Evolutionary conservation across 345 rosid genomes (phyloP), one percentile per base, ranked within the genome.

Genomic region (Eutrema japonicum): DNA sequence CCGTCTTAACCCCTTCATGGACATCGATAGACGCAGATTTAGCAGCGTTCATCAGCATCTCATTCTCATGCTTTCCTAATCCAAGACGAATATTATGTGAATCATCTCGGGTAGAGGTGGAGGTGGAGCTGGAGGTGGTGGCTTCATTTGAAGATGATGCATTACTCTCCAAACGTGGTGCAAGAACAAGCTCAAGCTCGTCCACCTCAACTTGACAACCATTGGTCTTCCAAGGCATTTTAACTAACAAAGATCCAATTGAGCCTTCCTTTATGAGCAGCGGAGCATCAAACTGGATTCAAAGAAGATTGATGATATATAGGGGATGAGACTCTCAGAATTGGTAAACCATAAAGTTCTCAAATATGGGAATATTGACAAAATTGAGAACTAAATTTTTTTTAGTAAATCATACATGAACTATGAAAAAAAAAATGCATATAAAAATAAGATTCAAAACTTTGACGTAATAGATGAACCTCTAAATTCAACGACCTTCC

Each of bases 1-100:
- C 93, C 7, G 91, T 84, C 83, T 92, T 95, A 41, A 95, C 99
- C 36, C 99, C 99, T 82, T 95, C 96, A 72, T 95, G 99, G 70
- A 95, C 88, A 87, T 88, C 89, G 50, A 70, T 72, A 27, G 82
- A 73, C 10, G 82, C 72, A 71, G 86, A 65, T 45, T 74, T 86
- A 45, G 70, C 76, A 64, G 68, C 48, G 71, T 59, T 79, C 18
- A 68, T 86, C 14, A 42, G 49, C 71, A 60, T 50, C 43, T 78
- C 89, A 78, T 75, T 65, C 46, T 81, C 85, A 73, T 57, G 61
- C 67, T 74, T 84, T 47, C 82, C 83, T 18, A 58, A 58, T 54
- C 76, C 82, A 45, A 41, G 60, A 18, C 73, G 79, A 68, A 70
- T 58, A 60, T 35, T 48, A 40, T 56, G 42, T 13, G 74, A 46